These are phyloP conservation scores for Cetradonia linearis DNA, from an alignment of 495 filamentous ascomycete species.

Conservation along the genomic window DNA sequence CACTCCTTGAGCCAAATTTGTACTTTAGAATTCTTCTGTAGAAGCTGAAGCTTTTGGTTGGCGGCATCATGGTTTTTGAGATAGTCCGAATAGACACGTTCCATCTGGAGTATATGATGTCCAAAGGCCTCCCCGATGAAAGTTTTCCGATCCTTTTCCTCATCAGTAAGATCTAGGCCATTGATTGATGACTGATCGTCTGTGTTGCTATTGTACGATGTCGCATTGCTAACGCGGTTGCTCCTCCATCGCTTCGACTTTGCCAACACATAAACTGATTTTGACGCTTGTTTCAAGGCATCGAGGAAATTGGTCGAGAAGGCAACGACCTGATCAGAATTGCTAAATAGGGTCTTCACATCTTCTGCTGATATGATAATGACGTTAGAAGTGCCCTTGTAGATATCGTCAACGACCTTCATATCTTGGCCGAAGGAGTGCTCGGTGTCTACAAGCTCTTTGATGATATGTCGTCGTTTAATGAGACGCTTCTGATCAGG, in stretches of 20 bases:
- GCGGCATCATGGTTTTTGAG: conserved; percentile 79
- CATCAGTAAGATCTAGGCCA: conserved; percentile 38
- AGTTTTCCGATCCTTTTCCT: conserved; percentile 67
- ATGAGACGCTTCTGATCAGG: conserved; percentile 48
- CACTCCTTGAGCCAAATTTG: conserved; percentile 89
- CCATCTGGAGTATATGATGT: conserved; percentile 63
- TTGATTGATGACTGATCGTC: conserved; percentile 31
- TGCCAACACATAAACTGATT: conserved; percentile 58
- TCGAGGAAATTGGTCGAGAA: conserved; percentile 72
- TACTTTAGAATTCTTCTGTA: conserved; percentile 65
- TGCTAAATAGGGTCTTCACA: conserved; percentile 78
- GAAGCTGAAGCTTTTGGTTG: conserved; percentile 60
- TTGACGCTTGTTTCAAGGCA: conserved; percentile 64
- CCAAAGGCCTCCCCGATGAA: conserved; percentile 71
- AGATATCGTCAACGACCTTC: conserved; percentile 93
- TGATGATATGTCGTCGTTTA: conserved; percentile 68
- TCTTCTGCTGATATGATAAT: conserved; percentile 72
- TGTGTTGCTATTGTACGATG: conserved; percentile 35
- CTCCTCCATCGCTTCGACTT: conserved; percentile 47
- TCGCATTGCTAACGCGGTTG: conserved; percentile 42
- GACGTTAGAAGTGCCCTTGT: conserved; percentile 84
- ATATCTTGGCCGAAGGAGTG: conserved; percentile 79
- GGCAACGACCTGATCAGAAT: conserved; percentile 72
- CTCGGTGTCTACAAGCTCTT: conserved; percentile 88
- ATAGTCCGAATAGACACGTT: conserved; percentile 75